Evolutionary conservation across 108 stramenopile species (phyloP).

Genomic region (Skeletonema menzelii): DNA sequence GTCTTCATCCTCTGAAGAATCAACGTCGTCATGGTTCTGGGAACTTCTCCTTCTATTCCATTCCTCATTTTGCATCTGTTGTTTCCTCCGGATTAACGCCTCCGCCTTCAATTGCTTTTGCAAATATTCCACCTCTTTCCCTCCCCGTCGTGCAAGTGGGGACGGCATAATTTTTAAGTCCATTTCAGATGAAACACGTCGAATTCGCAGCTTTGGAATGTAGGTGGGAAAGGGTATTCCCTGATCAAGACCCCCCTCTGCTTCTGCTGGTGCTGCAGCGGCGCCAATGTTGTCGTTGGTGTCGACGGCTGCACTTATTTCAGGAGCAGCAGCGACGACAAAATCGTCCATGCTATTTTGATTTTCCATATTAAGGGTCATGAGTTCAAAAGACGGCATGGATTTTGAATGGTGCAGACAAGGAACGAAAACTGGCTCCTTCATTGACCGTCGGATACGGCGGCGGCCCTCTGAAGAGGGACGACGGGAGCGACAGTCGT

Average conservation of each 20-base stretch:
- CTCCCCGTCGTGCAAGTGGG: conserved; percentile 16
- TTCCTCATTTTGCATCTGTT: conserved; percentile 9
- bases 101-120: conserved; percentile 14
- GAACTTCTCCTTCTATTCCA: not conserved
- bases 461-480: not conserved
- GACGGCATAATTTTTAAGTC: conserved; percentile 12
- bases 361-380: not conserved
- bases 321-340: not conserved
- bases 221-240: not conserved
- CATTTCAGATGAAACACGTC: not conserved
- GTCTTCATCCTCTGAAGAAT: not conserved
- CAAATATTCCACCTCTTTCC: conserved; percentile 10
- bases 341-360: not conserved
- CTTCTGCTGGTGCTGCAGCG: not conserved
- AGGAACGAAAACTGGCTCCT: not conserved
- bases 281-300: not conserved
- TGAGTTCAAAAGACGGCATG: not conserved
- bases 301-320: not conserved
- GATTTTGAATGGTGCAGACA: not conserved
- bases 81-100: conserved; percentile 11
- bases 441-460: not conserved
- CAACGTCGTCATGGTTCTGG: not conserved
- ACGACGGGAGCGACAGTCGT: not conserved
- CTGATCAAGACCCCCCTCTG: not conserved
- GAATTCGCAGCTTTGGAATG: conserved; percentile 2